Evolutionary conservation across 345 rosid species (phyloP).

Genomic region (Ceriops tagal): DNA sequence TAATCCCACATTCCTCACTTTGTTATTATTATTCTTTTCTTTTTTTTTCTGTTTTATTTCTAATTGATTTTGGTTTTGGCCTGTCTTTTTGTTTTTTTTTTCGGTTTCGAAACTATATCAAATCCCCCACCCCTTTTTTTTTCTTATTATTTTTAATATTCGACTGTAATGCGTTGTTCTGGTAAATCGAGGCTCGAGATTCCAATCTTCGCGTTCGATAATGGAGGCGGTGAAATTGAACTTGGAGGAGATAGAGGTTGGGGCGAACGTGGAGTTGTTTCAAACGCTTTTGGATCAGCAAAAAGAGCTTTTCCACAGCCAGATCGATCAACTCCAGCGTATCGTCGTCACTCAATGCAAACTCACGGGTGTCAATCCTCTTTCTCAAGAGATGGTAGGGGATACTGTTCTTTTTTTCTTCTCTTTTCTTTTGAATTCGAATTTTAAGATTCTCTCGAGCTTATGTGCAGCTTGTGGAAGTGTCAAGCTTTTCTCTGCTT

Average conservation of each 20-base stretch:
- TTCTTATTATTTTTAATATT: not conserved
- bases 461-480: not conserved
- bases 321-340: slow-evolving; percentile 77
- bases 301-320: slow-evolving; percentile 69
- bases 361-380: slow-evolving; percentile 97
- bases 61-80: not conserved
- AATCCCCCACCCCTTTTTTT: not conserved
- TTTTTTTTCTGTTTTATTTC: no score
- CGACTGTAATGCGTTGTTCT: slow-evolving; percentile 24
- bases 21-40: not conserved
- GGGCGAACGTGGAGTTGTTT: slow-evolving; percentile 64
- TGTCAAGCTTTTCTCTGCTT: not conserved
- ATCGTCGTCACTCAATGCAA: slow-evolving; percentile 84
- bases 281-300: slow-evolving; percentile 59
- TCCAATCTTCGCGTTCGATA: slow-evolving; percentile 11
- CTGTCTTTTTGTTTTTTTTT: no score
- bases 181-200: slow-evolving; percentile 1
- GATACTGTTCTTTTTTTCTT: not conserved
- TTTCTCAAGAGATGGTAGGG: slow-evolving; percentile 94
- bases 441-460: not conserved
- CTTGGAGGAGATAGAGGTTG: slow-evolving; percentile 39
- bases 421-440: not conserved
- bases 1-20: not conserved
- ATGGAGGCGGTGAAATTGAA: slow-evolving; percentile 27
- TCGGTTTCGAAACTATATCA: not conserved